Conservation (phyloP, 306 rosid species). For the Rubus idaeus region DNA sequence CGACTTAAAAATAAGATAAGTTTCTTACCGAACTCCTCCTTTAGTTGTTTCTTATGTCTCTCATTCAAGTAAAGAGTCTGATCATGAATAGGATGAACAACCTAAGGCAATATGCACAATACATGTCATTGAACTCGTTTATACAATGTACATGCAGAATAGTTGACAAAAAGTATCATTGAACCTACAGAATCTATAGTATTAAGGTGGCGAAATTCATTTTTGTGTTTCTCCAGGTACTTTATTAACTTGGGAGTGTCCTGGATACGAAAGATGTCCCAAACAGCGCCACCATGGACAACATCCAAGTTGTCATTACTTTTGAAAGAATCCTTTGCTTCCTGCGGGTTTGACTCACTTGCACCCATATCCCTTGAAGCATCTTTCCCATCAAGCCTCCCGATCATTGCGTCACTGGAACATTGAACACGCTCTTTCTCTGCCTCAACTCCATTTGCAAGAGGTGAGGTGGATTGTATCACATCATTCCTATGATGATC, state of each 20-base stretch:
- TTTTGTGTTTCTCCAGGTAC: conserved; percentile 56
- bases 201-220: conserved; percentile 56
- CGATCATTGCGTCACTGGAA: conserved; percentile 21
- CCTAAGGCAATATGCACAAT: conserved; percentile 42
- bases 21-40: conserved; percentile 60
- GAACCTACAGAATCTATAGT: conserved; percentile 56
- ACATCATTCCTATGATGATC: not conserved
- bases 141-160: not conserved
- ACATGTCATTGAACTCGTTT: conserved; percentile 16
- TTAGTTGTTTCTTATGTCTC: conserved; percentile 58
- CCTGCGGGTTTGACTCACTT: conserved; percentile 25
- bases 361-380: conserved; percentile 15
- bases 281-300: conserved; percentile 60
- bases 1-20: conserved; percentile 8
- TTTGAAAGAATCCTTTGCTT: conserved; percentile 30
- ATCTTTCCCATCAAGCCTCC: conserved; percentile 16
- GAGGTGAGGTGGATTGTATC: not conserved
- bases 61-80: conserved; percentile 61
- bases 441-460: conserved; percentile 16
- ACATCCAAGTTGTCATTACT: conserved; percentile 26
- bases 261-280: conserved; percentile 77
- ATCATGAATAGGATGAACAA: conserved; percentile 72
- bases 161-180: conserved; percentile 15
- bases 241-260: conserved; percentile 61
- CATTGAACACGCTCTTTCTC: conserved; percentile 33